These are phyloP conservation scores for Saccharata proteae DNA, from an alignment of 2,329 filamentous ascomycete species.

Conservation along the genomic window DNA sequence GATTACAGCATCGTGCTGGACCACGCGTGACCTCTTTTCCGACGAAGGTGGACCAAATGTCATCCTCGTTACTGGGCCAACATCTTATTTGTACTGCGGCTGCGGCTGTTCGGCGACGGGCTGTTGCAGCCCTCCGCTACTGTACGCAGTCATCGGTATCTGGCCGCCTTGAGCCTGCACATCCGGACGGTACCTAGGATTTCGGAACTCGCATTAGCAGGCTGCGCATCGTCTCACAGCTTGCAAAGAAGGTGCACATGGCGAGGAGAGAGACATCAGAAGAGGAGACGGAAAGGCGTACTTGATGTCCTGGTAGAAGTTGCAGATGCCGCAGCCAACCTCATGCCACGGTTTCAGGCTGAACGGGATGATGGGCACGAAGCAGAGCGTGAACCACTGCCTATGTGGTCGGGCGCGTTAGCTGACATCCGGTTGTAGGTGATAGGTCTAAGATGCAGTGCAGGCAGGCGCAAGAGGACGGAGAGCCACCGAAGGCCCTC, in stretches of 20 bases:
- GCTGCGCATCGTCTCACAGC: neutral
- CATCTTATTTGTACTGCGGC: conserved; percentile 10
- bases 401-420: conserved; percentile 12
- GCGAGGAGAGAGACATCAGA: neutral
- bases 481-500: neutral
- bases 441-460: no score
- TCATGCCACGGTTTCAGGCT: conserved; percentile 46
- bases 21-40: no score
- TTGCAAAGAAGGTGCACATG: neutral
- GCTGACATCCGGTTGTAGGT: no score
- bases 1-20: no score
- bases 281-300: conserved; percentile 10
- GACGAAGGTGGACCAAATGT: no score
- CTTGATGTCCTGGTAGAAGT: conserved; percentile 53
- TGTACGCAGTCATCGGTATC: conserved; percentile 6
- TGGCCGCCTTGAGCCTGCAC: conserved; percentile 19
- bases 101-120: conserved; percentile 2
- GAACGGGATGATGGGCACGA: conserved; percentile 62
- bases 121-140: neutral
- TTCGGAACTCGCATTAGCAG: neutral
- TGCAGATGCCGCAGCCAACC: conserved; percentile 62
- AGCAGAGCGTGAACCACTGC: conserved; percentile 70
- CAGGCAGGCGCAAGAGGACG: neutral
- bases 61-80: no score
- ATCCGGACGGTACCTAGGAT: conserved; percentile 21